Evolutionary conservation across 768 basidiomycete species (phyloP), one percentile per base, ranked within the genome.

Genomic region (Megacollybia marginata): DNA sequence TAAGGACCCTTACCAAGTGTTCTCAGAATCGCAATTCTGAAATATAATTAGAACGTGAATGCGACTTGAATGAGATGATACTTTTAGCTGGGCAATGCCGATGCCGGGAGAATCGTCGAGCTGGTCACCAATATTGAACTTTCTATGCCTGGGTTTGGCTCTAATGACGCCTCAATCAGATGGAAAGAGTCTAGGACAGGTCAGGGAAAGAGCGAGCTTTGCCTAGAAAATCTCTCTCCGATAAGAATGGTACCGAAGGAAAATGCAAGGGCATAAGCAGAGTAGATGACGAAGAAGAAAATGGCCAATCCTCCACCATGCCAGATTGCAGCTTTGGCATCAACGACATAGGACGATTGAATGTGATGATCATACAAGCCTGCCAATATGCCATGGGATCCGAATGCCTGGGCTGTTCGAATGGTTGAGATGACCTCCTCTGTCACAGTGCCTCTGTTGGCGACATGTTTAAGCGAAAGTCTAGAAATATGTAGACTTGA

Each of bases 371-470:
- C 78, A 63, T 95, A 98, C 16, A 89, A 65, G 5, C 56, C 55
- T 2, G 79, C 58, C 42, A 98, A 71, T 32, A 73, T 74, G 5
- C 61, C 68, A 65, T 92, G 88, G 0, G 83, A 85, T 38, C 91
- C 91, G 57, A 98, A 98, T 0, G 94, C 93, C 52, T 95, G 89
- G 2, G 89, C 82, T 1, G 91, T 94, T 16, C 93, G 83, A 51
- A 97, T 71, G 42, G 88, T 87, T 0, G 89, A 86, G 51, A 98
- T 88, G 55, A 92, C 92, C 65, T 96, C 94, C 65, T 98, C 94
- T 0, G 92, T 93, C 12, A 96, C 61, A 9, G 79, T 83, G 32
- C 92, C 92, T 16, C 83, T 83, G 10, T 82, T 78, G 2, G 91
- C 91, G 19, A 92, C 76, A 48, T 85, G 72, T 49, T 85, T 78